These are phyloP conservation scores for Schoenoplectus tabernaemontani DNA, from an alignment of 202 grass and related monocot genomes.

Conservation along the genomic window DNA sequence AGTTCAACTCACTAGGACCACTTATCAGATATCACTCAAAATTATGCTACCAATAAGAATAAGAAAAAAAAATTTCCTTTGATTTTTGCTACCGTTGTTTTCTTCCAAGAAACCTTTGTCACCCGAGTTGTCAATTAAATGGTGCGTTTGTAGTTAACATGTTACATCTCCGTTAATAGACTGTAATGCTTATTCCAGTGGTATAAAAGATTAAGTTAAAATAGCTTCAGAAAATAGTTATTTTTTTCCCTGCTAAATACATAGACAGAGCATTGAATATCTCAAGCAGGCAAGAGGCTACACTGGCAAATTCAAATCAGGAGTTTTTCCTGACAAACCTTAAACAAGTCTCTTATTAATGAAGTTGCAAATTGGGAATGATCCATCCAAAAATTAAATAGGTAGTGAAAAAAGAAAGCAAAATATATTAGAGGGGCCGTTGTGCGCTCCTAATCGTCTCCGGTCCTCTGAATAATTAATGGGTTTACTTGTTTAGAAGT, in stretches of 20 bases:
- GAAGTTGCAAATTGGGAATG: not conserved
- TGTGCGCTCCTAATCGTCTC: not conserved
- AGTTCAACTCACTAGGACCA: not conserved
- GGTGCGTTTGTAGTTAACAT: not conserved
- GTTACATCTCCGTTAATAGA: not conserved
- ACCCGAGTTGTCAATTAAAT: not conserved
- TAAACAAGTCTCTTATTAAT: not conserved
- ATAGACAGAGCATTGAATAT: not conserved
- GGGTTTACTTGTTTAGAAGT: not conserved
- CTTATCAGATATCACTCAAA: not conserved
- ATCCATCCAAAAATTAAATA: not conserved
- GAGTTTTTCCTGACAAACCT: not conserved
- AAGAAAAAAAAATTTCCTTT: not conserved
- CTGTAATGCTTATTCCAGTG: not conserved
- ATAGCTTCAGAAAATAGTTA: not conserved
- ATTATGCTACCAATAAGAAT: not conserved
- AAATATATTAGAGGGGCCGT: not conserved
- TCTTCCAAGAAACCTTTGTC: not conserved
- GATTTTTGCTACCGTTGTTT: slow-evolving; percentile 4
- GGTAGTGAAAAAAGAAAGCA: not conserved
- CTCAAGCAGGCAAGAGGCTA: not conserved
- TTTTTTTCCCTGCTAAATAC: not conserved
- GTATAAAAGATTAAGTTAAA: not conserved
- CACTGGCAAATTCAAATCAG: not conserved
- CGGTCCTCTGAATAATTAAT: too few relatives aligned